Evolutionary conservation across 305 asterid genomes (phyloP).

Genomic region (Solanum hybrid): DNA sequence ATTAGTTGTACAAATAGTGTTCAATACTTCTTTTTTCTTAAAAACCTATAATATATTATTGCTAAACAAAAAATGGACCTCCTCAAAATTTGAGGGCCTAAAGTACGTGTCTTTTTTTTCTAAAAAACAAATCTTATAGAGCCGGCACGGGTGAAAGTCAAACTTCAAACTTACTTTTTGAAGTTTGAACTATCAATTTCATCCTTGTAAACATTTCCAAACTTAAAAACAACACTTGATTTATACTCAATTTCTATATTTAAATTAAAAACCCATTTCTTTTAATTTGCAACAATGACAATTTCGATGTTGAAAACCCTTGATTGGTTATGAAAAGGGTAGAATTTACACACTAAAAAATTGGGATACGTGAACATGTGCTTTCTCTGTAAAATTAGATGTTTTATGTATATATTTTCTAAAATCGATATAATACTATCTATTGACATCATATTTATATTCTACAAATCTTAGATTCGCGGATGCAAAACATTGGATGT

Average conservation of each 20-base stretch:
- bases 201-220: neutral
- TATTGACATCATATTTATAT: no score
- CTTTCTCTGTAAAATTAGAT: no score
- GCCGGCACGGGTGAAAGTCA: neutral
- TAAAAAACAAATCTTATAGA: neutral
- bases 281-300: neutral
- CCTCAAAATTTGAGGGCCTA: neutral
- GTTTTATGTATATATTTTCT: no score
- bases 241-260: neutral
- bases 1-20: neutral
- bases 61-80: neutral
- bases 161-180: neutral
- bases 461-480: neutral
- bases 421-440: no score
- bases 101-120: neutral
- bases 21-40: neutral
- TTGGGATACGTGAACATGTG: rapidly evolving
- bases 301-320: neutral
- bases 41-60: neutral
- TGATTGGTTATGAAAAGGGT: neutral
- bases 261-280: neutral
- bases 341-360: neutral
- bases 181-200: neutral
- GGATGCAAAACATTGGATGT: neutral
- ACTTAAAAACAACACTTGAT: neutral